Evolutionary conservation across 2,329 filamentous ascomycete genomes (phyloP).

Genomic region (Colletotrichum orbiculare): DNA sequence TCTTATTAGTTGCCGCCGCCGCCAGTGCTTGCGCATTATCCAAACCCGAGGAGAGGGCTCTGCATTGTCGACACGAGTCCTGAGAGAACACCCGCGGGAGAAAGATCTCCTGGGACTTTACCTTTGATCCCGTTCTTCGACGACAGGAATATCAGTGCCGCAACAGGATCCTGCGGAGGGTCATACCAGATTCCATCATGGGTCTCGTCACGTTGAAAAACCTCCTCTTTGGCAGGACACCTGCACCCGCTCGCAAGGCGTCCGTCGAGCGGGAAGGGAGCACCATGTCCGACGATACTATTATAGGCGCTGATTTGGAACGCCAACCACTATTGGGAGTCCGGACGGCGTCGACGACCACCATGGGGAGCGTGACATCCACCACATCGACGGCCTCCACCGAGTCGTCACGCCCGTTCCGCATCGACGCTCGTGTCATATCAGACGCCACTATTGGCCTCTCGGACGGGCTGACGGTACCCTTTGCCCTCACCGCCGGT

Average conservation of each 20-base stretch:
- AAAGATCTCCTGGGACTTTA: too few species aligned
- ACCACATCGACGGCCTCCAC: slow-evolving; percentile 17
- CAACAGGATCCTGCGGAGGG: background rate
- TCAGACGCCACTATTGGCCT: slow-evolving; percentile 67
- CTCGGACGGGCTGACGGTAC: slow-evolving; percentile 82
- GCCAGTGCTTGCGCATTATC: slow-evolving; percentile 1
- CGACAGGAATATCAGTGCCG: too few species aligned
- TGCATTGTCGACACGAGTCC: too few species aligned
- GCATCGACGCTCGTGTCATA: slow-evolving; percentile 39
- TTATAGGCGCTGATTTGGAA: slow-evolving; percentile 35
- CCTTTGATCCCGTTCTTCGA: too few species aligned
- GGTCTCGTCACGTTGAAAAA: slow-evolving; percentile 38
- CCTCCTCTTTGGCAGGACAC: slow-evolving; percentile 34
- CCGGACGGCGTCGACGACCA: slow-evolving; percentile 19
- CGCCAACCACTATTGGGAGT: slow-evolving; percentile 35
- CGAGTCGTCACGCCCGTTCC: slow-evolving; percentile 27
- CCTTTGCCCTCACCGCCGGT: slow-evolving; percentile 82
- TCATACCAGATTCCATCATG: slow-evolving; percentile 23
- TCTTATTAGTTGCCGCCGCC: slow-evolving; percentile 16
- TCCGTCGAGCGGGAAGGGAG: slow-evolving; percentile 21
- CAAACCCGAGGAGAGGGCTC: too few species aligned
- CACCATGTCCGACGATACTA: slow-evolving; percentile 37
- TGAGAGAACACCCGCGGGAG: too few species aligned
- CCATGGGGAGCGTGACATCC: slow-evolving; percentile 22
- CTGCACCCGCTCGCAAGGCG: slow-evolving; percentile 11